Conservation (phyloP, 2,329 filamentous ascomycete genomes). For the Sclerotinia glacialis region DNA sequence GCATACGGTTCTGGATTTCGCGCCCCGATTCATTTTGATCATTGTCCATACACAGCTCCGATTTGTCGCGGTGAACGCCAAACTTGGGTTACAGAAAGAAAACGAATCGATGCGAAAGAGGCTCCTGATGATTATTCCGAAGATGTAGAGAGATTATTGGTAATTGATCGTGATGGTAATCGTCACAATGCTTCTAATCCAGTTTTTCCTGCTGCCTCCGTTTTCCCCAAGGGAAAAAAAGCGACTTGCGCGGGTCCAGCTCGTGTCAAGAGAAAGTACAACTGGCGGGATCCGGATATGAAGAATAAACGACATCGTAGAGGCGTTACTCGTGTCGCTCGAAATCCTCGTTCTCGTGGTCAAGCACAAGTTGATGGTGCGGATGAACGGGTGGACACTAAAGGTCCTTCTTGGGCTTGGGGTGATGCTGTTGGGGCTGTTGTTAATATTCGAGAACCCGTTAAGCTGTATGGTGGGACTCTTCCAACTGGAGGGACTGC, state of each 20-base stretch:
- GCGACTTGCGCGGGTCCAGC: not conserved
- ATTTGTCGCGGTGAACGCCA: not conserved
- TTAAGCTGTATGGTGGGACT: not conserved
- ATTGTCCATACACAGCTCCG: not conserved
- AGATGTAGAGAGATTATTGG: not conserved
- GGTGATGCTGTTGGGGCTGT: not conserved
- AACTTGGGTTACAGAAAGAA: not conserved
- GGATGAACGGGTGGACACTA: not conserved
- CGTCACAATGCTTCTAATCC: too few species aligned
- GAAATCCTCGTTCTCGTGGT: not conserved
- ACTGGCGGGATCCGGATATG: not conserved
- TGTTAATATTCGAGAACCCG: not conserved
- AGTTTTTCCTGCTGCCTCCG: too few species aligned
- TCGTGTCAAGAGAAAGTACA: slow-evolving; percentile 6
- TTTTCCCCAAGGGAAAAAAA: not conserved
- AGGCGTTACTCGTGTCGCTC: too few species aligned
- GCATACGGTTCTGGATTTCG: not conserved
- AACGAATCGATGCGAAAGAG: not conserved
- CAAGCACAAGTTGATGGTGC: not conserved
- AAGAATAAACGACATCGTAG: not conserved
- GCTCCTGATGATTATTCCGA: not conserved
- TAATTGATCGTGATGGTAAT: not conserved
- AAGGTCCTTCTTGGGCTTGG: not conserved
- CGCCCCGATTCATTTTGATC: not conserved
- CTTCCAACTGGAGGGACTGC: not conserved